These are phyloP conservation scores for Tylopilus sp. DNA, from an alignment of 768 basidiomycete genomes.

Conservation along the genomic window DNA sequence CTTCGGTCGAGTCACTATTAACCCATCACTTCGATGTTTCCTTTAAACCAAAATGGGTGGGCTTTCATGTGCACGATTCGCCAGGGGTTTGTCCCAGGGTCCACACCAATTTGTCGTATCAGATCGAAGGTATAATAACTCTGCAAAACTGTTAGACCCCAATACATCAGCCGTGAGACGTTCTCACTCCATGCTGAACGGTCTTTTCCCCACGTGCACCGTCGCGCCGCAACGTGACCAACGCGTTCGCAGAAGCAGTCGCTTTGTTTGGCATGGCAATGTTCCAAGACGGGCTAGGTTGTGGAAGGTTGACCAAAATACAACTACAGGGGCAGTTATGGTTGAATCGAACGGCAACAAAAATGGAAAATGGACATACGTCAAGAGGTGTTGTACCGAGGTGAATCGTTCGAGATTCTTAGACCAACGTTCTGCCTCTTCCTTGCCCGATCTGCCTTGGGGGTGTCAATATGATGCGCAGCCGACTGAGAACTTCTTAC, in stretches of 20 bases:
- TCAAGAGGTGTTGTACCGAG: slow-evolving; percentile 23
- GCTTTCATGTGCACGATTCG: slow-evolving; percentile 24
- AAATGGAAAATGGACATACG: slow-evolving; percentile 17
- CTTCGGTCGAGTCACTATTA: slow-evolving; percentile 2
- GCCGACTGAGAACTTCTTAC: slow-evolving; percentile 1
- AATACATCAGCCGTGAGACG: not conserved
- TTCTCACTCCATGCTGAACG: slow-evolving; percentile 23
- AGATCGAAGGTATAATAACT: slow-evolving; percentile 27
- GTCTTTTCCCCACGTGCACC: slow-evolving; percentile 21
- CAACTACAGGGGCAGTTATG: slow-evolving; percentile 8
- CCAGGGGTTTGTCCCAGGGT: slow-evolving; percentile 22
- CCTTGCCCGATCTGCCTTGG: slow-evolving; percentile 14
- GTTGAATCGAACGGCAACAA: not conserved
- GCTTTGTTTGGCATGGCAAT: slow-evolving; percentile 19
- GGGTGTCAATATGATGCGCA: slow-evolving; percentile 3
- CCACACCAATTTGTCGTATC: slow-evolving; percentile 11
- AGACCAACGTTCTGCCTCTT: slow-evolving; percentile 22
- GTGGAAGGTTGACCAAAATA: slow-evolving; percentile 26
- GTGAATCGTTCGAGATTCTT: slow-evolving; percentile 21
- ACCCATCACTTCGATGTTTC: slow-evolving; percentile 25
- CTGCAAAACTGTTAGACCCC: slow-evolving; percentile 1
- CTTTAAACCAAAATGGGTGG: slow-evolving; percentile 28
- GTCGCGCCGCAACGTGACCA: slow-evolving; percentile 24
- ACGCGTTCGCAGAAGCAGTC: slow-evolving; percentile 23
- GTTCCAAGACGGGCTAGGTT: slow-evolving; percentile 20